These are phyloP conservation scores for Flaveria brownii DNA, from an alignment of 129 eudicot genomes.

Conservation along the genomic window DNA sequence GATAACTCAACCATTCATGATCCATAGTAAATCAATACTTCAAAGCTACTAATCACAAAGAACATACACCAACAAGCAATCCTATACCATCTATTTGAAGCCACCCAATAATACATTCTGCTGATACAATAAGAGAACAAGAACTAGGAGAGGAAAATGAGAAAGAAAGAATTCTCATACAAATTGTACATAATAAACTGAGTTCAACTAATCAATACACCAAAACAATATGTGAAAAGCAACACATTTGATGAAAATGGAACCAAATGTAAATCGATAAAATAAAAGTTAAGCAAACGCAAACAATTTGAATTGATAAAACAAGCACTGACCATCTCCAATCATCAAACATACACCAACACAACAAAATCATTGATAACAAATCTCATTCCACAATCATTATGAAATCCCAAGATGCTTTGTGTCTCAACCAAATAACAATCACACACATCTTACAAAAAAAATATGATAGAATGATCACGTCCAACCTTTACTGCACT, in stretches of 20 bases:
- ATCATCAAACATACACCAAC: conserved; percentile 3
- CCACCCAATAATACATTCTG: not conserved
- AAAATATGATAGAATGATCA: not conserved
- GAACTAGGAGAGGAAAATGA: not conserved
- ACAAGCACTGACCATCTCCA: not conserved
- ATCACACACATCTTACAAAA: not conserved
- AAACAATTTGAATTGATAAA: not conserved
- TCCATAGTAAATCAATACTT: not conserved
- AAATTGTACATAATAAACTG: not conserved
- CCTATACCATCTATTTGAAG: no score
- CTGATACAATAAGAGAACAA: not conserved
- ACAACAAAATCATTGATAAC: conserved; percentile 22
- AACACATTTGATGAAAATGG: conserved; percentile 14
- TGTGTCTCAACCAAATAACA: conserved; percentile 5
- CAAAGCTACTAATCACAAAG: not conserved
- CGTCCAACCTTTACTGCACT: not conserved
- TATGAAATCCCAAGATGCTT: not conserved
- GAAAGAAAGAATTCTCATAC: not conserved
- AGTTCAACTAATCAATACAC: conserved; percentile 19
- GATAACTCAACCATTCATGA: conserved; percentile 6
- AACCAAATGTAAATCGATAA: not conserved
- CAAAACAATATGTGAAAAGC: not conserved
- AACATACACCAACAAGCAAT: conserved; percentile 23
- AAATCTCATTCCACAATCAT: conserved; percentile 30
- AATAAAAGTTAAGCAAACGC: not conserved